A percentile compares a stretch with the other conserved stretches of the same genome.
Evolutionary conservation across 495 filamentous ascomycete species (phyloP).

Genomic region (Penicillium macrosclerotiorum): DNA sequence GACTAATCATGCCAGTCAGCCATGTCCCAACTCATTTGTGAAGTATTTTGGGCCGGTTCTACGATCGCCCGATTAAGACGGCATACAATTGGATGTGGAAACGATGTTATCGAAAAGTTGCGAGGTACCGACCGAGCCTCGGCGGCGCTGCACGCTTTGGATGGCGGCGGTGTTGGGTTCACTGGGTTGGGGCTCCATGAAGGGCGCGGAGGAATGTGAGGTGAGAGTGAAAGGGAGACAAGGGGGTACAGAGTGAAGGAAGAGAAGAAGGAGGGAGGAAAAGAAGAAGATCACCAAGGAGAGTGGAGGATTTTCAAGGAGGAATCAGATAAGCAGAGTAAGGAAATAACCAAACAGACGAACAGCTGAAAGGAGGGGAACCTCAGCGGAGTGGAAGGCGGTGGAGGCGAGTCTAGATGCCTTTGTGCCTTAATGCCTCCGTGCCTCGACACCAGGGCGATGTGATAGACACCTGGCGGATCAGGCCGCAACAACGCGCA

Average conservation of each 20-base stretch:
- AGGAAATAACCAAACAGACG: neutral
- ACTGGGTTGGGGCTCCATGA: constrained; percentile 34
- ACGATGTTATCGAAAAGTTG: constrained; percentile 93
- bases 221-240: neutral
- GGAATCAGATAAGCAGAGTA: constrained; percentile 3
- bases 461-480: neutral
- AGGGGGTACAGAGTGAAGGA: neutral
- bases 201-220: constrained; percentile 2
- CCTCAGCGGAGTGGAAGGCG: neutral
- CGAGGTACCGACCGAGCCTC: constrained; percentile 72
- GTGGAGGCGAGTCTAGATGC: too few species aligned
- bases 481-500: constrained; percentile 4
- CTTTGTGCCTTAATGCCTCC: too few species aligned
- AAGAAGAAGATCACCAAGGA: neutral
- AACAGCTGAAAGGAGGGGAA: neutral
- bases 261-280: neutral
- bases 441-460: too few species aligned
- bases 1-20: constrained; percentile 56
- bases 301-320: constrained; percentile 4
- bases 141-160: constrained; percentile 47
- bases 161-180: constrained; percentile 50
- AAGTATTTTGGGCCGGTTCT: too few species aligned
- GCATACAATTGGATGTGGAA: constrained; percentile 87
- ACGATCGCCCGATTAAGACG: neutral
- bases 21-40: neutral